Percentiles rank a stretch among this genome's conserved stretches.
Conservation (phyloP, 2,329 filamentous ascomycete species). For the Aureobasidium lini region DNA sequence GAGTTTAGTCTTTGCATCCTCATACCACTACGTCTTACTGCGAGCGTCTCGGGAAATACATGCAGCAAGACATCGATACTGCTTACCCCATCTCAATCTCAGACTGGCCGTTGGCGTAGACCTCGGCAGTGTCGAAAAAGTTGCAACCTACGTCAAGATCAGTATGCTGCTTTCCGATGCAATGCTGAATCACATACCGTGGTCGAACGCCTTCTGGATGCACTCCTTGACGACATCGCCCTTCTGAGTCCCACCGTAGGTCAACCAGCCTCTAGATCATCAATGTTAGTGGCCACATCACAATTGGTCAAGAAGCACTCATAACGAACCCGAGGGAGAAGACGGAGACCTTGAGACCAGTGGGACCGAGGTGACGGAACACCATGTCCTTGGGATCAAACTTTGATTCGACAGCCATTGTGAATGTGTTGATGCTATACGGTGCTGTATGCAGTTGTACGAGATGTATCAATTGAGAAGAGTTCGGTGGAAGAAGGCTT, state of each 20-base stretch:
- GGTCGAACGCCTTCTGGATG: slow-evolving; percentile 42
- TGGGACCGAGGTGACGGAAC: slow-evolving; percentile 38
- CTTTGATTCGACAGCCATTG: slow-evolving; percentile 34
- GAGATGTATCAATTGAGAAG: not conserved
- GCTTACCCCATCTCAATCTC: slow-evolving; percentile 51
- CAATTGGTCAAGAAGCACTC: not conserved
- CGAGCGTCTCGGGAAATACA: no score
- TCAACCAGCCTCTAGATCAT: slow-evolving; percentile 29
- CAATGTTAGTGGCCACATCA: not conserved
- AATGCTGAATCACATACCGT: slow-evolving; percentile 22
- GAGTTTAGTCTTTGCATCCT: not conserved
- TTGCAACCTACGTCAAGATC: slow-evolving; percentile 33
- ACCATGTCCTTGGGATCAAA: slow-evolving; percentile 45
- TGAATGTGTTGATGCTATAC: not conserved
- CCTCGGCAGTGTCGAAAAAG: slow-evolving; percentile 45
- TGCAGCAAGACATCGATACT: not conserved
- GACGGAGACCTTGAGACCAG: slow-evolving; percentile 38
- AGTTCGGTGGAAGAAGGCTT: not conserved
- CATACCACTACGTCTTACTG: not conserved
- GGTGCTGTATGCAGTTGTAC: not conserved
- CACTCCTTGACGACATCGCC: slow-evolving; percentile 44
- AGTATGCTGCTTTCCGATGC: not conserved
- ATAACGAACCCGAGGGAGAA: not conserved
- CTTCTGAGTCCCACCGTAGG: slow-evolving; percentile 44
- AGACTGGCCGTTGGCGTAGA: slow-evolving; percentile 52